Evolutionary conservation across 208 protist species (phyloP).

Genomic region (Acanthamoeba culbertsoni): DNA sequence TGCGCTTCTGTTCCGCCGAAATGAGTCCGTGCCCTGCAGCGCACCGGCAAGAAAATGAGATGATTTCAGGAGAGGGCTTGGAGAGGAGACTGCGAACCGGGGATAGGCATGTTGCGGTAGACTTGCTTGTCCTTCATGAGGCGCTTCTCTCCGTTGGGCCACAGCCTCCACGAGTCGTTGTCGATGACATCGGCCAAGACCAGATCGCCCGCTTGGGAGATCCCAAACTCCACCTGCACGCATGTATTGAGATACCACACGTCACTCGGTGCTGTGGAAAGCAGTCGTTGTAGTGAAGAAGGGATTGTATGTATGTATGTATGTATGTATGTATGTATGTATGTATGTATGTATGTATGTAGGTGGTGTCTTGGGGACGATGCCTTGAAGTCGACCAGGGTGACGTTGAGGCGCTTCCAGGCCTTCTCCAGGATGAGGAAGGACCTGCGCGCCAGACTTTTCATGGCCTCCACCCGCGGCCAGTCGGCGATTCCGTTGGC

Average conservation of each 20-base stretch:
- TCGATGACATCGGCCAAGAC: slow-evolving; percentile 72
- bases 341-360: neutral
- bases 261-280: too few species aligned
- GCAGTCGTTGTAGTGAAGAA: too few species aligned
- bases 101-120: slow-evolving; percentile 34
- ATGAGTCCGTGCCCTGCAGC: neutral
- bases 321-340: neutral
- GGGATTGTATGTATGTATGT: too few species aligned
- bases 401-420: slow-evolving; percentile 64
- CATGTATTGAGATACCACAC: neutral
- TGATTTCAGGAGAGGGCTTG: neutral
- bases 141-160: slow-evolving; percentile 66
- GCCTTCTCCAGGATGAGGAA: slow-evolving; percentile 72
- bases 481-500: slow-evolving; percentile 50
- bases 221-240: slow-evolving; percentile 70
- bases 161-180: slow-evolving; percentile 74
- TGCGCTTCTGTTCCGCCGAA: neutral
- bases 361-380: neutral
- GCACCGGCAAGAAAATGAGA: neutral
- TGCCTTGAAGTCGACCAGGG: slow-evolving; percentile 71
- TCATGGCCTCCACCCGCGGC: slow-evolving; percentile 17
- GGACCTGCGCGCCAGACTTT: slow-evolving; percentile 52
- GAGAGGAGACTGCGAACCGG: neutral
- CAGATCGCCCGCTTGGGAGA: slow-evolving; percentile 48
- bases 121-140: slow-evolving; percentile 43